Conservation (phyloP, 495 filamentous ascomycete species). For the Trichoderma reesei region DNA sequence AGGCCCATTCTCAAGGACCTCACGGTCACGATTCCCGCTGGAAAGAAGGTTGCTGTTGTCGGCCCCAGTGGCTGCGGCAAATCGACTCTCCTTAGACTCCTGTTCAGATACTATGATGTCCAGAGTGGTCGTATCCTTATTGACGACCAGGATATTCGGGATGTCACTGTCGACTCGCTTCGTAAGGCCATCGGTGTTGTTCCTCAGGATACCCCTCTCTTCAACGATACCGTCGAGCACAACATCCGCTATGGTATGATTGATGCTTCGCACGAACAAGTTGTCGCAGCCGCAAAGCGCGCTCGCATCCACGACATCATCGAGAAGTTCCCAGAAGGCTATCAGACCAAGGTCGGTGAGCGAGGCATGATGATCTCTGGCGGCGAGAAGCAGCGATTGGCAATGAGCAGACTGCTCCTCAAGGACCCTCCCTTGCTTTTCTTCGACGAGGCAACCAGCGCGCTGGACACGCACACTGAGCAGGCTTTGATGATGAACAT, state of each 20-base stretch:
- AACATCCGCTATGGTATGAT: slow-evolving; percentile 95
- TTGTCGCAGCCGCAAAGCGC: slow-evolving; percentile 64
- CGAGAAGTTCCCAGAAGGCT: slow-evolving; percentile 67
- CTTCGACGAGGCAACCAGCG: slow-evolving; percentile 96
- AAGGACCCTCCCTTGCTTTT: slow-evolving; percentile 91
- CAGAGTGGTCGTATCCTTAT: slow-evolving; percentile 81
- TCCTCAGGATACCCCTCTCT: slow-evolving; percentile 92
- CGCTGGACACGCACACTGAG: slow-evolving; percentile 92
- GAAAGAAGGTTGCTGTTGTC: slow-evolving; percentile 91
- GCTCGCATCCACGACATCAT: slow-evolving; percentile 83
- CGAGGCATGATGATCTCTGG: slow-evolving; percentile 97
- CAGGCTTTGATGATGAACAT: slow-evolving; percentile 86
- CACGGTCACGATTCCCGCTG: slow-evolving; percentile 81
- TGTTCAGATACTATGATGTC: slow-evolving; percentile 93
- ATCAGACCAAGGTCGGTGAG: slow-evolving; percentile 88
- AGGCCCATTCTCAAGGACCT: slow-evolving; percentile 81
- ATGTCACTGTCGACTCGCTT: slow-evolving; percentile 72
- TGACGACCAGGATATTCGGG: slow-evolving; percentile 84
- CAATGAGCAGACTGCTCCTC: slow-evolving; percentile 73
- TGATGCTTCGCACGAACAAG: slow-evolving; percentile 61
- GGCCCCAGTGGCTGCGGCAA: slow-evolving; percentile 95
- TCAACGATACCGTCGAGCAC: slow-evolving; percentile 90
- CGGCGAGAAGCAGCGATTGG: slow-evolving; percentile 90
- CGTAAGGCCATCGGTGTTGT: slow-evolving; percentile 87
- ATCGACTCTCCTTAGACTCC: slow-evolving; percentile 77